Percentiles rank a stretch among this genome's conserved stretches.
Conservation (phyloP, 2,329 filamentous ascomycete genomes). For the Colletotrichum caudatum region DNA sequence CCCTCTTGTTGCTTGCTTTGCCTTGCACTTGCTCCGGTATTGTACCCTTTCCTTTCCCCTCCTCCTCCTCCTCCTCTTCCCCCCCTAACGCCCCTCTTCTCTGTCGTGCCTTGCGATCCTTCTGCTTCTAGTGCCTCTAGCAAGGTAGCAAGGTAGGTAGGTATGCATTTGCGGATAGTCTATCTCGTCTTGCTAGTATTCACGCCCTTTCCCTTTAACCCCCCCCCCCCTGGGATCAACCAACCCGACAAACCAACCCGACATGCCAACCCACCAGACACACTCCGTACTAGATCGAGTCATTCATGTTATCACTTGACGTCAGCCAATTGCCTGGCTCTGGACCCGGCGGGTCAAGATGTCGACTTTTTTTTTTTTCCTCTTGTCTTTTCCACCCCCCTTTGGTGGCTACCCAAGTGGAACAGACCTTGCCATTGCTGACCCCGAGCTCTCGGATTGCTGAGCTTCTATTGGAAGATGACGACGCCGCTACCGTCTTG, state of each 20-base stretch:
- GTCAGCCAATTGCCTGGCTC: constrained; percentile 28
- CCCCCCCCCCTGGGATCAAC: constrained; percentile 33
- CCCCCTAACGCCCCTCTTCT: constrained; percentile 10
- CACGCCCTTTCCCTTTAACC: constrained; percentile 32
- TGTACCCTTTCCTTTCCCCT: background rate
- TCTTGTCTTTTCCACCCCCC: background rate
- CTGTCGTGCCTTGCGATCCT: constrained; percentile 30
- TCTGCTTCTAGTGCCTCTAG: constrained; percentile 13
- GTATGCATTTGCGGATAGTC: background rate
- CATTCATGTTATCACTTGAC: constrained; percentile 35
- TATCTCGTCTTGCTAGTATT: constrained; percentile 17
- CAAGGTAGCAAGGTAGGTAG: too few species aligned
- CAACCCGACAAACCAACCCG: constrained; percentile 36
- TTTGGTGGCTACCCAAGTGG: constrained; percentile 3
- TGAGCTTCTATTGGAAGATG: constrained; percentile 29
- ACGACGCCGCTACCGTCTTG: constrained; percentile 19
- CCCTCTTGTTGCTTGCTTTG: background rate
- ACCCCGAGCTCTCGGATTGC: constrained; percentile 34
- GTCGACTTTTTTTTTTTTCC: constrained; percentile 24
- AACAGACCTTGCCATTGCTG: constrained; percentile 19
- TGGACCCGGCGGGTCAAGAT: constrained; percentile 35
- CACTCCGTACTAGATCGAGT: constrained; percentile 38
- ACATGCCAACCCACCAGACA: constrained; percentile 18
- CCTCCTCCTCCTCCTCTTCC: background rate
- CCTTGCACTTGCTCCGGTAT: constrained; percentile 1